These are phyloP conservation scores for Crinitomyces ghanaensis DNA, from an alignment of 805 yeast species.

Conservation along the genomic window DNA sequence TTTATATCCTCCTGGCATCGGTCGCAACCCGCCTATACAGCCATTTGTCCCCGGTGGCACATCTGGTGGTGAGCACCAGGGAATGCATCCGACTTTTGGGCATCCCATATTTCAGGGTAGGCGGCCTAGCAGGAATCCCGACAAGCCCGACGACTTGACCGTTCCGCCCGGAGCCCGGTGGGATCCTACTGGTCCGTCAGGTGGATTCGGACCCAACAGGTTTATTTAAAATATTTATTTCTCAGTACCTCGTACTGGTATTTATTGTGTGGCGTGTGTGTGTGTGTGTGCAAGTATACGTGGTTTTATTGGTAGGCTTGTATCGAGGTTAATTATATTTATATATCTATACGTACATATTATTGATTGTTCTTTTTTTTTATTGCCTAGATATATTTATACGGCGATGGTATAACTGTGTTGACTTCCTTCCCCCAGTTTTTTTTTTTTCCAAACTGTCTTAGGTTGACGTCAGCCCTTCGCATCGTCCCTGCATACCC, in stretches of 20 bases:
- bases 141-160: conserved; percentile 14
- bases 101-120: conserved; percentile 21
- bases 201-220: conserved; percentile 16
- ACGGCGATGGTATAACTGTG: too few species aligned
- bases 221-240: conserved; percentile 2
- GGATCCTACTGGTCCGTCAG: conserved; percentile 29
- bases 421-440: too few species aligned
- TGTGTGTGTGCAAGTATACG: too few species aligned
- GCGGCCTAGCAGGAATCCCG: conserved; percentile 9
- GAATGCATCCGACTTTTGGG: conserved; percentile 26
- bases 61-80: conserved; percentile 13
- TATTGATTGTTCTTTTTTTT: too few species aligned
- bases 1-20: conserved; percentile 30
- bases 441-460: too few species aligned
- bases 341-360: too few species aligned
- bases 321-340: too few species aligned
- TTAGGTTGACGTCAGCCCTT: too few species aligned
- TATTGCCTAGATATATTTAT: too few species aligned
- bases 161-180: conserved; percentile 31
- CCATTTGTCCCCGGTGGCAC: conserved; percentile 20
- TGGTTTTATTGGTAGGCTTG: too few species aligned
- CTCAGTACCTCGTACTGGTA: not conserved
- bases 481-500: too few species aligned
- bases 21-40: conserved; percentile 24
- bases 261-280: too few species aligned